Base-by-base conservation (phyloP, 352 stramenopile species). In the Globisporangium polare region DNA sequence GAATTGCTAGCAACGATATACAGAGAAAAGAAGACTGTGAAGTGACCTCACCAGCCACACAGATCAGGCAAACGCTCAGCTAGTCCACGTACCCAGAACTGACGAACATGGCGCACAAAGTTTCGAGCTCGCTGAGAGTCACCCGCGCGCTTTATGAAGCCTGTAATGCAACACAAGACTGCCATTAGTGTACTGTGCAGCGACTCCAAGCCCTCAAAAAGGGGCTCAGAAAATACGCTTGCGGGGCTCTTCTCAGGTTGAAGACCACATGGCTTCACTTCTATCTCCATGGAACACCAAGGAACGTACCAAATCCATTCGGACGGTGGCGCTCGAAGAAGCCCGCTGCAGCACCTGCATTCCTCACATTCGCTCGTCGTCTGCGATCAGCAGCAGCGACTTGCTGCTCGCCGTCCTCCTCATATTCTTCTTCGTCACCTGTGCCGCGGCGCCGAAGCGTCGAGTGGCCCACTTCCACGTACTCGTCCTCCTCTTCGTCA, bases 51-150 rank as follows among this genome's bases (percentile, higher is more conserved):
- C 3, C 8, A 42, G 10, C 5, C 49, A 39, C 13, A 7, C 5
- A 17, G 24, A 8, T 27, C 37, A 27, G 24, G 50, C 2, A 15
- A 18, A 31, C 10, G 26, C 9, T 27, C n/a, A 10, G 46, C 24
- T 20, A 15, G 9, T n/a, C 27, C 3, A 46, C 69, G 22, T 43
- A 80, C 72, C 78, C 74, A 90, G 43, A 87, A 60, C 31, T 69
- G 68, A 2, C 71, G 67, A 26, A 78, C 22, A 22, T 56, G 66
- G 4, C 66, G 73, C 8, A 66, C 59, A 13, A 71, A 7, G 20
- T 63, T 67, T 41, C 73, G 78, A 5, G 72, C 63, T 27, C 42
- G 53, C 20, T 50, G 50, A n/a, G 55, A 54, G 13, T 60, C 55
- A 5, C 24, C 45, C 20, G 55, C 12, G 31, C 62, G 56, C 35